Percentiles rank a stretch among this genome's conserved stretches.
Conservation (phyloP, 805 yeast genomes). For the Torulaspora franciscae region DNA sequence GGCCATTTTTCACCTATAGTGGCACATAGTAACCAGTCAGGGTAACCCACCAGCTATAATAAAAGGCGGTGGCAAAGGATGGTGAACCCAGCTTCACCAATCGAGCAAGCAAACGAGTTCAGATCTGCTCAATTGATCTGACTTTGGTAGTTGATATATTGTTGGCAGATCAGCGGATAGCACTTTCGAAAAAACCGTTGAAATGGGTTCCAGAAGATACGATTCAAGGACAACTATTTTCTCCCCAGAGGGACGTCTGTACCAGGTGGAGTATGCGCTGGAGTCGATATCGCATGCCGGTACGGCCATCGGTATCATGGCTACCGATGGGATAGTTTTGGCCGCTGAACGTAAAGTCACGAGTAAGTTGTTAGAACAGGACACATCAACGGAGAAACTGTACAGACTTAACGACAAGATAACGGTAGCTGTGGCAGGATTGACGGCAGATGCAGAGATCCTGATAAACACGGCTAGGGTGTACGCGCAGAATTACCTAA, state of each 20-base stretch:
- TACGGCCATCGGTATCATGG: conserved; percentile 90
- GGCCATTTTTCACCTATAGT: neutral
- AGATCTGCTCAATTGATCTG: neutral
- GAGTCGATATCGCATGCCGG: conserved; percentile 98
- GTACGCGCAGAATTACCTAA: conserved; percentile 76
- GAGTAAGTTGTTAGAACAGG: conserved; percentile 87
- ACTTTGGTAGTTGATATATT: neutral
- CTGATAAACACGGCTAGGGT: conserved; percentile 83
- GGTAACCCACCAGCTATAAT: neutral
- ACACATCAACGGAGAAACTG: conserved; percentile 87
- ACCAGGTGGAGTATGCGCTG: conserved; percentile 95
- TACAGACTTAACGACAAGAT: conserved; percentile 77
- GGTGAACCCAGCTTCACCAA: neutral
- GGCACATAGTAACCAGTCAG: conserved; percentile 1
- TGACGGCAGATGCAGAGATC: conserved; percentile 94
- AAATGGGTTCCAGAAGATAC: conserved; percentile 88
- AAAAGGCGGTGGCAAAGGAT: conserved; percentile 15
- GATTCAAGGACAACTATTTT: conserved; percentile 98
- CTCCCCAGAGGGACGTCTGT: conserved; percentile 97
- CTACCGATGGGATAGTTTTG: conserved; percentile 82
- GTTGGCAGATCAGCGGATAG: neutral
- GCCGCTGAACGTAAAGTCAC: conserved; percentile 97
- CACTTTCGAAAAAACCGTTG: neutral
- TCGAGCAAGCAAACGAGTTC: neutral
- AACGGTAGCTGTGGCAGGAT: conserved; percentile 95